These are phyloP conservation scores for Globisporangium emineosum DNA, from an alignment of 352 stramenopile genomes.

Conservation along the genomic window DNA sequence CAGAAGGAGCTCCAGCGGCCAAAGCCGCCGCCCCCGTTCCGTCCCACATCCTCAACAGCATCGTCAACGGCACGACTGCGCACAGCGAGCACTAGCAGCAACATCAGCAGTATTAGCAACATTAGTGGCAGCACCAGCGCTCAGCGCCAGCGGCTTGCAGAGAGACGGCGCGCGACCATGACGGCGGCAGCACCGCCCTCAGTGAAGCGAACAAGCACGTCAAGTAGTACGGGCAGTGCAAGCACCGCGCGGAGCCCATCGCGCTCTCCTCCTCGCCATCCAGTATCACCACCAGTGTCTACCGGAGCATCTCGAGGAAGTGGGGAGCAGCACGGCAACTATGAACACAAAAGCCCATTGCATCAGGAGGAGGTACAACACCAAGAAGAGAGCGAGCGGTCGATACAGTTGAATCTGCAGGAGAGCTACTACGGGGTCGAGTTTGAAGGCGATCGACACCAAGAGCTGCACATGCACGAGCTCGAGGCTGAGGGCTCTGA, in stretches of 20 bases:
- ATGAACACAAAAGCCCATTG: neutral
- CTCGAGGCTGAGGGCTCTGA: neutral
- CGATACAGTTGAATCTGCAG: neutral
- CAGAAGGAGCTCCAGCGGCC: constrained; percentile 9
- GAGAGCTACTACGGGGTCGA: constrained; percentile 3
- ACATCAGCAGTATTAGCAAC: neutral
- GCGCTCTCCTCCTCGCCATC: neutral
- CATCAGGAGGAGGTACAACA: neutral
- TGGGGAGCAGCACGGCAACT: neutral
- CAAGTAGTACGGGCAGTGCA: neutral
- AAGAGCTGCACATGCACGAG: neutral
- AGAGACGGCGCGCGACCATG: constrained; percentile 5
- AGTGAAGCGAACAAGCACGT: constrained; percentile 4
- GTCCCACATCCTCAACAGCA: constrained; percentile 1
- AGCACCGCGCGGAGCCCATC: neutral
- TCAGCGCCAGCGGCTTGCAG: neutral
- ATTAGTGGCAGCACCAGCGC: neutral
- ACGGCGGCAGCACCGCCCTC: neutral
- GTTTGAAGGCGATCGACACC: neutral
- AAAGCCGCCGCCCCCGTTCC: constrained; percentile 10
- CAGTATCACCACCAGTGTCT: neutral
- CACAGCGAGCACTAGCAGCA: constrained; percentile 4
- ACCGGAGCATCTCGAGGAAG: neutral
- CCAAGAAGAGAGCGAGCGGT: neutral
- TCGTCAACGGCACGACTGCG: constrained; percentile 2